These are phyloP conservation scores for Fragosphaeria purpurea DNA, from an alignment of 2,329 filamentous ascomycete genomes.

Conservation along the genomic window DNA sequence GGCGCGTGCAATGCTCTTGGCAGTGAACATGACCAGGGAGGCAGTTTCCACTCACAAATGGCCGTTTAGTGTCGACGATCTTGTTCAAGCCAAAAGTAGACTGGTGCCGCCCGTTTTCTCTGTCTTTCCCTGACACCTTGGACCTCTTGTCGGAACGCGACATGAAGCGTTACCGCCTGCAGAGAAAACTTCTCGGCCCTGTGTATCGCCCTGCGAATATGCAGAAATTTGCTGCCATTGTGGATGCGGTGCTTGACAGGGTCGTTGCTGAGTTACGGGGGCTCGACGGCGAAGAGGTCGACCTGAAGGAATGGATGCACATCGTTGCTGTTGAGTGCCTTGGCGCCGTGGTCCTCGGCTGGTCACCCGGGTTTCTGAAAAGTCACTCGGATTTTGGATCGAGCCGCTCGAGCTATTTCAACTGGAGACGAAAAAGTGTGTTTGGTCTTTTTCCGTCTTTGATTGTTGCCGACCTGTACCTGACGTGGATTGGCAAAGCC, in stretches of 20 bases:
- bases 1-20: too few species aligned
- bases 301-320: constrained; percentile 47
- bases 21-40: too few species aligned
- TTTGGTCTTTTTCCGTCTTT: constrained; percentile 39
- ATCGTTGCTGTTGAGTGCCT: constrained; percentile 44
- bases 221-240: constrained; percentile 27
- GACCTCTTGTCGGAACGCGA: constrained; percentile 42
- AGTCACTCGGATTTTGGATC: constrained; percentile 35
- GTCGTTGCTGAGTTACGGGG: constrained; percentile 25
- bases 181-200: constrained; percentile 39
- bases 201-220: constrained; percentile 35
- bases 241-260: constrained; percentile 30
- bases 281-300: constrained; percentile 30
- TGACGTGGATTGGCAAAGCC: constrained; percentile 24
- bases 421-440: constrained; percentile 43
- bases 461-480: constrained; percentile 29
- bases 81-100: constrained; percentile 33
- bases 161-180: constrained; percentile 35
- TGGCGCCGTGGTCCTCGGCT: constrained; percentile 38
- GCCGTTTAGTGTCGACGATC: constrained; percentile 31
- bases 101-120: constrained; percentile 24
- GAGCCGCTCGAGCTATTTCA: constrained; percentile 36
- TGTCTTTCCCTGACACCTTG: constrained; percentile 31
- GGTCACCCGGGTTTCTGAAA: constrained; percentile 39
- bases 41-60: too few species aligned